These are phyloP conservation scores for Ogataea methylovora DNA, from an alignment of 805 yeast species.

Conservation along the genomic window DNA sequence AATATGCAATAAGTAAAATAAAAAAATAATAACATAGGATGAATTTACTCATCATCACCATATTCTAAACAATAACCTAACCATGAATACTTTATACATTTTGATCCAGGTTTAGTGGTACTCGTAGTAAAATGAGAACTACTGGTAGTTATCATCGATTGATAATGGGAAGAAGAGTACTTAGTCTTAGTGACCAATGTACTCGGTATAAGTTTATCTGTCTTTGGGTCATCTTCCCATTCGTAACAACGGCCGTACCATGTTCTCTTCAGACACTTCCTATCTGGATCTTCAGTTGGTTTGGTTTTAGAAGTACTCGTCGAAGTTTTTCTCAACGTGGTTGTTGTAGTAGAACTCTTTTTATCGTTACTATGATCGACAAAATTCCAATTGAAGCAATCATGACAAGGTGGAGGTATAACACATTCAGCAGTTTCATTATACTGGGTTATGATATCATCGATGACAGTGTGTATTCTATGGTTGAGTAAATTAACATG, in stretches of 20 bases:
- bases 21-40: too few species aligned
- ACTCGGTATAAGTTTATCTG: neutral
- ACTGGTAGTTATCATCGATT: neutral
- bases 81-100: slow-evolving; percentile 3
- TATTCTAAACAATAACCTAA: slow-evolving; percentile 5
- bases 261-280: slow-evolving; percentile 45
- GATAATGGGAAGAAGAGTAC: slow-evolving; percentile 1
- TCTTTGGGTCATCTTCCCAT: slow-evolving; percentile 21
- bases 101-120: neutral
- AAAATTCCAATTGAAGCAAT: slow-evolving; percentile 85
- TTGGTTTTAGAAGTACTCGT: slow-evolving; percentile 12
- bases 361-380: slow-evolving; percentile 34
- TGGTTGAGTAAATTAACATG: slow-evolving; percentile 82
- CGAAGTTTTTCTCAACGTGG: too few species aligned
- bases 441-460: slow-evolving; percentile 62
- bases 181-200: slow-evolving; percentile 4
- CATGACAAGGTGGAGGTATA: slow-evolving; percentile 77
- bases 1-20: too few species aligned
- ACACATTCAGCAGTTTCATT: slow-evolving; percentile 72
- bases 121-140: slow-evolving; percentile 2
- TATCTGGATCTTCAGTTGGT: slow-evolving; percentile 9
- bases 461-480: slow-evolving; percentile 84
- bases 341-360: slow-evolving; percentile 19
- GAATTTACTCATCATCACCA: slow-evolving; percentile 2
- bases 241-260: slow-evolving; percentile 54